Evolutionary conservation across 345 rosid species (phyloP).

Genomic region (Euphorbia peplus): DNA sequence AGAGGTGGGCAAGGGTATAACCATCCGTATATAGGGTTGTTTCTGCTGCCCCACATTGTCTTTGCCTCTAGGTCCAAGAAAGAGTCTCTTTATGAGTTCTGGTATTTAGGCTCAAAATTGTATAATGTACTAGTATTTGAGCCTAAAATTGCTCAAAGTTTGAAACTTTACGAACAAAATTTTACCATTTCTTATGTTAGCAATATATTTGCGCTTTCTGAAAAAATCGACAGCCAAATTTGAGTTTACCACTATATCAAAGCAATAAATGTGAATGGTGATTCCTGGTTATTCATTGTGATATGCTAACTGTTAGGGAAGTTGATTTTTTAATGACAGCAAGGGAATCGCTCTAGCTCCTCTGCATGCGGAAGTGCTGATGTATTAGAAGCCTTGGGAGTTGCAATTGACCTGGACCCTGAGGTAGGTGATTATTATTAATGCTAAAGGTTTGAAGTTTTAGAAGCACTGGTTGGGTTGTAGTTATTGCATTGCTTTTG

Average conservation of each 20-base stretch:
- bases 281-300: background rate
- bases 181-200: too few relatives aligned
- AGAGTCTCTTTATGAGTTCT: too few relatives aligned
- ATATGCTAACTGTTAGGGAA: background rate
- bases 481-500: background rate
- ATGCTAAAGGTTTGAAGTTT: background rate
- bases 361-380: constrained; percentile 99
- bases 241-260: background rate
- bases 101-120: too few relatives aligned
- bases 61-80: too few relatives aligned
- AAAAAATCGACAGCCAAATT: too few relatives aligned
- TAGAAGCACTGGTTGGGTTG: background rate
- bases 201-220: too few relatives aligned
- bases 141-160: too few relatives aligned
- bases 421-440: constrained; percentile 42
- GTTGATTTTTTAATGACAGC: constrained; percentile 42
- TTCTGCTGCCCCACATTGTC: too few relatives aligned
- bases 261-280: background rate
- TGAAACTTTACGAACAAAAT: too few relatives aligned
- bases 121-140: too few relatives aligned
- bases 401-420: constrained; percentile 70
- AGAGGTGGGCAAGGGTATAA: too few relatives aligned
- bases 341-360: constrained; percentile 94
- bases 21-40: too few relatives aligned
- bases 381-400: constrained; percentile 78